Evolutionary conservation across 2,329 filamentous ascomycete species (phyloP).

Genomic region (Nigrospora osmanthi): DNA sequence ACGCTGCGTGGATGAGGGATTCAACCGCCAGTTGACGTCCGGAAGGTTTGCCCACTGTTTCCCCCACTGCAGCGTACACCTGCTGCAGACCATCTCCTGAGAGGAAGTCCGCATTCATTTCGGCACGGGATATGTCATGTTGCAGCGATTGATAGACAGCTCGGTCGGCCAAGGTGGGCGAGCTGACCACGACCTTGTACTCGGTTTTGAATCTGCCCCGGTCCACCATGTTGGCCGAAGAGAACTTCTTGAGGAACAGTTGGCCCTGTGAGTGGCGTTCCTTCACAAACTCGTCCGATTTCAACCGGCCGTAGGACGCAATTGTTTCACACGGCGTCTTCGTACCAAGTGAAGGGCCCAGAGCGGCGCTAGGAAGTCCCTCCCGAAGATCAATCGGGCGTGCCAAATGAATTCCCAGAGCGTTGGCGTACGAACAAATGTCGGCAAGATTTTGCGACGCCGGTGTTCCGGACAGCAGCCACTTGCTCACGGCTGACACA

Average conservation of each 20-base stretch:
- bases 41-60: not conserved
- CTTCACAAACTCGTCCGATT: slow-evolving; percentile 22
- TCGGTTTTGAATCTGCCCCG: slow-evolving; percentile 10
- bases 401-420: slow-evolving; percentile 30
- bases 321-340: slow-evolving; percentile 24
- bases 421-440: slow-evolving; percentile 23
- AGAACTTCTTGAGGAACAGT: slow-evolving; percentile 20
- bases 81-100: not conserved
- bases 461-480: slow-evolving; percentile 36
- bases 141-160: slow-evolving; percentile 20
- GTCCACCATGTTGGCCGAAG: slow-evolving; percentile 18
- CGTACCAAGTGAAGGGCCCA: slow-evolving; percentile 19
- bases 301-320: slow-evolving; percentile 21
- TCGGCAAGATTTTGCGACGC: slow-evolving; percentile 25
- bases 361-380: slow-evolving; percentile 26
- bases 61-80: not conserved
- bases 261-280: slow-evolving; percentile 26
- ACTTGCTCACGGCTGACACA: slow-evolving; percentile 25
- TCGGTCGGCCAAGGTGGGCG: slow-evolving; percentile 13
- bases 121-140: slow-evolving; percentile 16
- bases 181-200: slow-evolving; percentile 16
- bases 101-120: slow-evolving; percentile 16
- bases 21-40: not conserved
- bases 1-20: slow-evolving; percentile 7
- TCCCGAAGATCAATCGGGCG: slow-evolving; percentile 18